A percentile compares a stretch with the other conserved stretches of the same genome.
Conservation (phyloP, 371 early-diverging fungal species). For the Thermomucor indicae-seudaticae region DNA sequence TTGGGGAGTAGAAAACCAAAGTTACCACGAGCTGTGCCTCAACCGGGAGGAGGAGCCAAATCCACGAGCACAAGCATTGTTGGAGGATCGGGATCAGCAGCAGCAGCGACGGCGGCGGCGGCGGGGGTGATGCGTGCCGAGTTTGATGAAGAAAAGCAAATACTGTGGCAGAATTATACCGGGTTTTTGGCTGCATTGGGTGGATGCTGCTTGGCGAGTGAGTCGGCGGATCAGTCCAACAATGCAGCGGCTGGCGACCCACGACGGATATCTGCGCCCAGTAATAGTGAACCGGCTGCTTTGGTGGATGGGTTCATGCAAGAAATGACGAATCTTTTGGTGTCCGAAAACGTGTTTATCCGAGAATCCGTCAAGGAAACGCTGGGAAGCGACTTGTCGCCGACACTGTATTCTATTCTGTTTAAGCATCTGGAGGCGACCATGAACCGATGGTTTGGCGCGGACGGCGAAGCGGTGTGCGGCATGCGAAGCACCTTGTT, state of each 20-base stretch:
- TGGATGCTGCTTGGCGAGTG: slow-evolving; percentile 51
- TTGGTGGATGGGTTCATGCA: slow-evolving; percentile 76
- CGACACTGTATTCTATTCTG: slow-evolving; percentile 74
- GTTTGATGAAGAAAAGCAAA: slow-evolving; percentile 34
- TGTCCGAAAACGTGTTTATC: slow-evolving; percentile 80
- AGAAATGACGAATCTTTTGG: slow-evolving; percentile 79
- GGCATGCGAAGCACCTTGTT: slow-evolving; percentile 79
- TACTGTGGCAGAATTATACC: slow-evolving; percentile 68
- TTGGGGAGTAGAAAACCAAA: not conserved
- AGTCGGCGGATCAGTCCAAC: too few species aligned
- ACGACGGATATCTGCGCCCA: slow-evolving; percentile 8
- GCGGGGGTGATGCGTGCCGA: slow-evolving; percentile 11
- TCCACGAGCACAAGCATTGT: too few species aligned
- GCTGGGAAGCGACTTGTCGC: slow-evolving; percentile 79
- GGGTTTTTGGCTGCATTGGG: slow-evolving; percentile 70
- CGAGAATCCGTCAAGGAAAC: slow-evolving; percentile 86
- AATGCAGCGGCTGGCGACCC: slow-evolving; percentile 1
- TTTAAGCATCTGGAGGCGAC: slow-evolving; percentile 68
- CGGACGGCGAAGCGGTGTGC: slow-evolving; percentile 63
- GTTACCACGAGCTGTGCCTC: too few species aligned
- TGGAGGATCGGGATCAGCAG: not conserved
- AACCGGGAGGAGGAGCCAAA: not conserved
- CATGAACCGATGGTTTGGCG: slow-evolving; percentile 68
- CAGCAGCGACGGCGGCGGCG: not conserved
- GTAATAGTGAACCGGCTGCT: slow-evolving; percentile 38